These are phyloP conservation scores for Trichomonascaceae sp. DNA, from an alignment of 1,139 yeast genomes.

Conservation along the genomic window DNA sequence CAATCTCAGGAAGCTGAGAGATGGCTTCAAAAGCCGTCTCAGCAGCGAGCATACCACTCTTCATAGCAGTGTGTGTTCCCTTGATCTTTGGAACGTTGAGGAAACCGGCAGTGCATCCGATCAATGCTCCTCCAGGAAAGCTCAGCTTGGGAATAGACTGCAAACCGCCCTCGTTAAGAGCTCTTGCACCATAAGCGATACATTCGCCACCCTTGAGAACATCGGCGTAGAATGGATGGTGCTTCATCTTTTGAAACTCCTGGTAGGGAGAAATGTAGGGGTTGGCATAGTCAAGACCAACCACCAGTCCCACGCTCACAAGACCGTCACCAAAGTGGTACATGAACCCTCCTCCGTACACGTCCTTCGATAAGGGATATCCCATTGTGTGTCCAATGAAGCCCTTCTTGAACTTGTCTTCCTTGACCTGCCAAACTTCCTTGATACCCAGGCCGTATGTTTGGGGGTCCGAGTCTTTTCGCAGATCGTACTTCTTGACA, in stretches of 20 bases:
- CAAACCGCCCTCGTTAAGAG: slow-evolving; percentile 89
- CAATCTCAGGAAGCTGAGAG: slow-evolving; percentile 29
- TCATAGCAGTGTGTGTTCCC: slow-evolving; percentile 97
- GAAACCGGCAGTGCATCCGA: slow-evolving; percentile 94
- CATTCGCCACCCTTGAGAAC: slow-evolving; percentile 83
- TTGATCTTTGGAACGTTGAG: slow-evolving; percentile 94
- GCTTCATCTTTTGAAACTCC: slow-evolving; percentile 89
- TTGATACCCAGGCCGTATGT: slow-evolving; percentile 92
- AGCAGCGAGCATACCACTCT: slow-evolving; percentile 89
- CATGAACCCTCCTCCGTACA: slow-evolving; percentile 94
- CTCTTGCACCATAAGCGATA: slow-evolving; percentile 88
- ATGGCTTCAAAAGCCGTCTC: slow-evolving; percentile 59
- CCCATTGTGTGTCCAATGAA: slow-evolving; percentile 84
- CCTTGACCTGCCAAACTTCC: slow-evolving; percentile 94
- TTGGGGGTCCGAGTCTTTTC: slow-evolving; percentile 59
- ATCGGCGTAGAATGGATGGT: slow-evolving; percentile 71
- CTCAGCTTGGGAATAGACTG: slow-evolving; percentile 81
- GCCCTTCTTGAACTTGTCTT: slow-evolving; percentile 70
- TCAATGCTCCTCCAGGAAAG: slow-evolving; percentile 92
- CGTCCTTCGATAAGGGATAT: slow-evolving; percentile 58
- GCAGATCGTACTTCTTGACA: slow-evolving; percentile 51
- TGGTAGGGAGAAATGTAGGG: slow-evolving; percentile 93
- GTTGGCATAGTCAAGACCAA: slow-evolving; percentile 85
- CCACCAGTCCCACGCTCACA: slow-evolving; percentile 80
- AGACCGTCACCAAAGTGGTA: slow-evolving; percentile 92